Conservation (phyloP, 116 monocot species). For the Dioscorea cayenensis region DNA sequence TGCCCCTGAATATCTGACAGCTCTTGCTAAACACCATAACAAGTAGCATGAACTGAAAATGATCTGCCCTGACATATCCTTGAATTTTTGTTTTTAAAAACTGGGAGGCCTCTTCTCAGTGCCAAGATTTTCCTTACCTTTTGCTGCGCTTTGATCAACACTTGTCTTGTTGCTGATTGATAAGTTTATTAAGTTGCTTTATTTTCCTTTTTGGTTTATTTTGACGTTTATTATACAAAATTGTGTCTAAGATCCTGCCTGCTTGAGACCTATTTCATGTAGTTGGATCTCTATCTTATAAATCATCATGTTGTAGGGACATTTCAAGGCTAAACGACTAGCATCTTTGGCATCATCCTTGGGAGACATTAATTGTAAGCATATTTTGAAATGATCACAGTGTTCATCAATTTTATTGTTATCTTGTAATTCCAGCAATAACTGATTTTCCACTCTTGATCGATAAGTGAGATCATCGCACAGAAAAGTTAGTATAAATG, state of each 20-base stretch:
- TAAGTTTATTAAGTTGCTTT: neutral
- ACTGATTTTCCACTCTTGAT: conserved; percentile 2
- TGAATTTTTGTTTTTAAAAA: neutral
- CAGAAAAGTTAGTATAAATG: conserved; percentile 36
- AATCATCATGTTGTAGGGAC: conserved; percentile 31
- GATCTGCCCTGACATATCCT: neutral
- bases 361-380: conserved; percentile 58
- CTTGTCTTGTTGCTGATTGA: neutral
- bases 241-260: neutral
- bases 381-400: neutral
- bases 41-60: too few relatives aligned
- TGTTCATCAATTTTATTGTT: neutral
- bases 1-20: too few relatives aligned
- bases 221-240: neutral
- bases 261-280: neutral
- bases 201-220: neutral
- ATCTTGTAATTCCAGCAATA: neutral
- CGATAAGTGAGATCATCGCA: conserved; percentile 55
- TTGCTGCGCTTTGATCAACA: neutral
- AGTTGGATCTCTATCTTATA: neutral
- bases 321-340: conserved; percentile 45
- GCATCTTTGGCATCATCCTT: conserved; percentile 50
- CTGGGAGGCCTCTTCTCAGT: neutral
- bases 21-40: too few relatives aligned
- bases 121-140: neutral